Conservation (phyloP, 768 basidiomycete species). For the Panus rudis region DNA sequence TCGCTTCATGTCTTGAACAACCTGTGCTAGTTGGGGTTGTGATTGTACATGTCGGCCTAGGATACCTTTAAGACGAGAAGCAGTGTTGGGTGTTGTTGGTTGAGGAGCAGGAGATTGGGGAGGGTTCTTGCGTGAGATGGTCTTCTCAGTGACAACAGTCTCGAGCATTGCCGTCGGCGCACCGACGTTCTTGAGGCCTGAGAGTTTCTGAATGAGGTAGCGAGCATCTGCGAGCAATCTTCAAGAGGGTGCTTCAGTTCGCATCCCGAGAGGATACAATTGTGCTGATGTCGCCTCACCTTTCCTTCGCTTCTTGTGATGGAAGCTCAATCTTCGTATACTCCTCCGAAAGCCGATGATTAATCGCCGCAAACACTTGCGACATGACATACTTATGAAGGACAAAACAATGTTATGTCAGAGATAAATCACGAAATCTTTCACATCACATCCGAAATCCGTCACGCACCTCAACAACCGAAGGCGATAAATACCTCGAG, state of each 20-base stretch:
- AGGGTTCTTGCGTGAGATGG: slow-evolving; percentile 6
- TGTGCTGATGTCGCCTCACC: slow-evolving; percentile 48
- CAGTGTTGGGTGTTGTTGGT: not conserved
- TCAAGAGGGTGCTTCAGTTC: slow-evolving; percentile 10
- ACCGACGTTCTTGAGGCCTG: slow-evolving; percentile 62
- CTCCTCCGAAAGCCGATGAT: slow-evolving; percentile 83
- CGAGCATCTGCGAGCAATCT: slow-evolving; percentile 79
- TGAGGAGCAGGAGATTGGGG: not conserved
- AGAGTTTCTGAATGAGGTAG: slow-evolving; percentile 70
- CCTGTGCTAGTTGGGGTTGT: no score
- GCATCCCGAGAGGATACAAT: no score
- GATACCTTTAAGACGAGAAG: slow-evolving; percentile 19
- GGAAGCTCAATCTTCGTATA: slow-evolving; percentile 78
- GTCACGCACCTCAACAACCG: slow-evolving; percentile 72
- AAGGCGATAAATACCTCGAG: slow-evolving; percentile 75
- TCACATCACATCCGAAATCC: no score
- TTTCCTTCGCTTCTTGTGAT: slow-evolving; percentile 75
- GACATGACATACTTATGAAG: slow-evolving; percentile 76
- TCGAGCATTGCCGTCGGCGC: slow-evolving; percentile 75
- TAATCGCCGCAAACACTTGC: slow-evolving; percentile 91
- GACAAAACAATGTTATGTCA: slow-evolving; percentile 4
- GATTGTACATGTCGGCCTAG: no score
- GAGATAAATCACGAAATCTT: not conserved
- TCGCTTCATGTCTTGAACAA: slow-evolving; percentile 14
- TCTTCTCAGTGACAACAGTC: slow-evolving; percentile 78